phyloP scores from a whole-genome alignment of 148 eudicot genomes.

The Camellia sinensis region DNA sequence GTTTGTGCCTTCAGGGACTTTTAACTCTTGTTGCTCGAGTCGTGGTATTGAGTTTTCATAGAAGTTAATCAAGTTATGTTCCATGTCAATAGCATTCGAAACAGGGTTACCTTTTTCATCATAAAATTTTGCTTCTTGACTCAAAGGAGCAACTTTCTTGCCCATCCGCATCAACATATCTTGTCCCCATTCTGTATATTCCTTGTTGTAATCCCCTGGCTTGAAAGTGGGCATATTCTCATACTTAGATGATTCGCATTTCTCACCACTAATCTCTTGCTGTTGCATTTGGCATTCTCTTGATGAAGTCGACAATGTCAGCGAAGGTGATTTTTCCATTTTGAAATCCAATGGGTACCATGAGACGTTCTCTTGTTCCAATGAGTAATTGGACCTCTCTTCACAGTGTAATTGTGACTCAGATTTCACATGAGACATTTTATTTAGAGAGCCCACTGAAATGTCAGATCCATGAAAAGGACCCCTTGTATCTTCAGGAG shows the following conservation, averaged over 20 bases:
- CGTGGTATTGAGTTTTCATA: constrained; percentile 22
- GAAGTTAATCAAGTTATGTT: constrained; percentile 24
- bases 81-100: constrained; percentile 17
- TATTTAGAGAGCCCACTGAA: constrained; percentile 35
- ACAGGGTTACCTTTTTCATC: constrained; percentile 12
- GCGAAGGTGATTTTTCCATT: constrained; percentile 33
- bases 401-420: constrained; percentile 50
- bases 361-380: constrained; percentile 34
- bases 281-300: constrained; percentile 29
- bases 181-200: constrained; percentile 19
- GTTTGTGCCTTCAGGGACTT: constrained; percentile 8
- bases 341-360: constrained; percentile 26
- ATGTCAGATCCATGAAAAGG: constrained; percentile 33
- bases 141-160: constrained; percentile 14
- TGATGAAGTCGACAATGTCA: constrained; percentile 32
- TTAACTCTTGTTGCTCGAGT: background rate
- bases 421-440: constrained; percentile 41
- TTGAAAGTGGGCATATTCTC: constrained; percentile 15
- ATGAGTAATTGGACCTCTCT: constrained; percentile 30
- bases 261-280: constrained; percentile 30
- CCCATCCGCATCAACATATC: constrained; percentile 16
- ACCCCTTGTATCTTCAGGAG: constrained; percentile 36
- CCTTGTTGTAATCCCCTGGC: constrained; percentile 1
- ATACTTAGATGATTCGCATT: constrained; percentile 22
- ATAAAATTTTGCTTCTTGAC: background rate